Percentiles rank a stretch among this genome's conserved stretches.
phyloP scores from a whole-genome alignment of 768 basidiomycete genomes.

The Tylopilus intermedius region DNA sequence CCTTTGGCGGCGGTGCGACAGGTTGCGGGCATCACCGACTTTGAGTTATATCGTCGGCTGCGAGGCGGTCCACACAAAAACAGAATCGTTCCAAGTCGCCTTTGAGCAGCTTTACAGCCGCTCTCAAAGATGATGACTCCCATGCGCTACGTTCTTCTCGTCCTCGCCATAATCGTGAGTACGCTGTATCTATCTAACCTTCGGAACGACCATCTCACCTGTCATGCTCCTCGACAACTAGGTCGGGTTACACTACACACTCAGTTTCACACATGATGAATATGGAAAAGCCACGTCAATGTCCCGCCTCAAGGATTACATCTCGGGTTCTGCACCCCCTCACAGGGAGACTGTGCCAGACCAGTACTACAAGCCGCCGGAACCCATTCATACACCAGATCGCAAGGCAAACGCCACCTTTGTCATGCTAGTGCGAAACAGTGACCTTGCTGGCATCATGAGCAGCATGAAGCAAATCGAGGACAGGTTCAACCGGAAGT shows the following conservation, averaged over 20 bases:
- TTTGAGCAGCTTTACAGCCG: background rate
- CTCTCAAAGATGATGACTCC: conserved; percentile 50
- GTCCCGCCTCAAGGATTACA: conserved; percentile 26
- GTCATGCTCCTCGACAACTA: conserved; percentile 6
- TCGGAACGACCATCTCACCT: conserved; percentile 7
- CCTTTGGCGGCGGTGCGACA: background rate
- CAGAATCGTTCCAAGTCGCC: background rate
- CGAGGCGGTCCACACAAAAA: background rate
- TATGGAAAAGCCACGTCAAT: conserved; percentile 40
- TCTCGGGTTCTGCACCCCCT: conserved; percentile 34
- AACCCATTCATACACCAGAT: conserved; percentile 34
- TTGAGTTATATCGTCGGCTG: background rate
- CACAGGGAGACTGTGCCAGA: conserved; percentile 58
- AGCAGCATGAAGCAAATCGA: conserved; percentile 73
- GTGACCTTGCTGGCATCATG: conserved; percentile 55
- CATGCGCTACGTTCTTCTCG: conserved; percentile 51
- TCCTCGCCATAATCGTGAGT: conserved; percentile 44
- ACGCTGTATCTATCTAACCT: conserved; percentile 5
- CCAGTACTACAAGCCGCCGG: conserved; percentile 46
- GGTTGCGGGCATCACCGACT: background rate
- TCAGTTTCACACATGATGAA: conserved; percentile 39
- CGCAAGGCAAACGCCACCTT: conserved; percentile 79
- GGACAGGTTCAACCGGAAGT: conserved; percentile 78
- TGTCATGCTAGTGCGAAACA: conserved; percentile 73
- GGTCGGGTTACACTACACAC: conserved; percentile 39